Evolutionary conservation across 2,329 filamentous ascomycete genomes (phyloP).

Genomic region (Hypomyces rosellus): DNA sequence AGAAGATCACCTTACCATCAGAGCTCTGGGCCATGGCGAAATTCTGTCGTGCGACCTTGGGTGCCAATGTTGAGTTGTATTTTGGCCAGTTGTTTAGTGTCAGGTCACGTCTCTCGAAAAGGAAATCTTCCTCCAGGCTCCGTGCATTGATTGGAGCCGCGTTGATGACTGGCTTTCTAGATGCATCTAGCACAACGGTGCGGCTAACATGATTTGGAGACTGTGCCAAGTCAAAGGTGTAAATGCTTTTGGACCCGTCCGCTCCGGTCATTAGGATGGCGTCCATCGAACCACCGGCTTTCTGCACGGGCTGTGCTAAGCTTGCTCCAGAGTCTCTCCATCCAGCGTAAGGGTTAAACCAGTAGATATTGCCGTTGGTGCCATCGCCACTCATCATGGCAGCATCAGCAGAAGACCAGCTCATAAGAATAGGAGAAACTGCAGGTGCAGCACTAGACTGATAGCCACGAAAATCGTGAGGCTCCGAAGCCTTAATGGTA

Average conservation of each 20-base stretch:
- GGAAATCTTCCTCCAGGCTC: slow-evolving; percentile 20
- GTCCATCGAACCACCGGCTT: slow-evolving; percentile 50
- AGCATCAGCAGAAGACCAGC: slow-evolving; percentile 65
- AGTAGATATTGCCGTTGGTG: slow-evolving; percentile 59
- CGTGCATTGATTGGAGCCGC: slow-evolving; percentile 35
- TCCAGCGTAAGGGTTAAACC: slow-evolving; percentile 56
- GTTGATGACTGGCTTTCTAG: slow-evolving; percentile 47
- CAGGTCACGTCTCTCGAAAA: slow-evolving; percentile 34
- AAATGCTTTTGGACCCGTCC: slow-evolving; percentile 72
- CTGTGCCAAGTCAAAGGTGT: slow-evolving; percentile 68
- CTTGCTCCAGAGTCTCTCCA: slow-evolving; percentile 65
- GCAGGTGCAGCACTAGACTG: slow-evolving; percentile 55
- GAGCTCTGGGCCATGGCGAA: slow-evolving; percentile 66
- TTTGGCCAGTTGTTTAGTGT: slow-evolving; percentile 62
- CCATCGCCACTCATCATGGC: slow-evolving; percentile 66
- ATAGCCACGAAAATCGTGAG: slow-evolving; percentile 57
- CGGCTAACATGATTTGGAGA: slow-evolving; percentile 71
- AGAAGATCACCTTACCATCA: slow-evolving; percentile 65
- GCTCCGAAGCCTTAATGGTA: slow-evolving; percentile 58
- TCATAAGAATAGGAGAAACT: slow-evolving; percentile 63
- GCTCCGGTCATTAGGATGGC: slow-evolving; percentile 61
- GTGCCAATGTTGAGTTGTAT: slow-evolving; percentile 72
- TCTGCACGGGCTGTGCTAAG: slow-evolving; percentile 54
- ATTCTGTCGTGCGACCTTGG: slow-evolving; percentile 53
- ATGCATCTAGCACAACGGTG: slow-evolving; percentile 57